A percentile compares a stretch with the other conserved stretches of the same genome.
phyloP scores from a whole-genome alignment of 192 early-diverging fungal species.

The Obelidium mucronatum region DNA sequence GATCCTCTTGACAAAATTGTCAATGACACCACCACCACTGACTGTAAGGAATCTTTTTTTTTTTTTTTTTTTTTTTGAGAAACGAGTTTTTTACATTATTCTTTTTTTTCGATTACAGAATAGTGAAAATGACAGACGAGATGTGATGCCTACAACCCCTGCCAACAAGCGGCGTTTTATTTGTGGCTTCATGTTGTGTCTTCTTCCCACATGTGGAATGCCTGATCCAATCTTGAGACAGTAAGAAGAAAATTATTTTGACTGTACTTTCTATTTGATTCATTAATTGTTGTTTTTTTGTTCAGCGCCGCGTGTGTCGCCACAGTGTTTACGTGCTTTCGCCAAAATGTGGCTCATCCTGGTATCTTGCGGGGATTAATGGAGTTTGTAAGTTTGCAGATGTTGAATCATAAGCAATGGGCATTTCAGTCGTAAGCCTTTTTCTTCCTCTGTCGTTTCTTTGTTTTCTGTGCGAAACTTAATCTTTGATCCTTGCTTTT shows the following conservation, averaged over 20 bases:
- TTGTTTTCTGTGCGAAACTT: background rate
- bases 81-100: background rate
- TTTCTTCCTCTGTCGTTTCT: background rate
- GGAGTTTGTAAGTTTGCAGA: constrained; percentile 60
- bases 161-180: constrained; percentile 62
- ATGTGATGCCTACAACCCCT: constrained; percentile 60
- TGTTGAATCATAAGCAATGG: constrained; percentile 63
- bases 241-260: constrained; percentile 30
- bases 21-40: constrained; percentile 53
- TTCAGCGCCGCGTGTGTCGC: constrained; percentile 54
- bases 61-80: background rate
- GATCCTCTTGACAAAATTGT: constrained; percentile 57
- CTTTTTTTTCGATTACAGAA: constrained; percentile 19
- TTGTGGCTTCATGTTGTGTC: constrained; percentile 59
- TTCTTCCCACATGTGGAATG: constrained; percentile 64
- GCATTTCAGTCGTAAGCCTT: constrained; percentile 58
- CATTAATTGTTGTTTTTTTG: background rate
- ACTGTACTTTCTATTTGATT: background rate
- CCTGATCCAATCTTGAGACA: constrained; percentile 56
- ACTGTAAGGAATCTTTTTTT: constrained; percentile 31
- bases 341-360: constrained; percentile 40
- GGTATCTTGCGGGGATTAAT: constrained; percentile 58
- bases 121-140: constrained; percentile 43
- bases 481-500: background rate
- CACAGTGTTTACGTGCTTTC: constrained; percentile 55